These are phyloP conservation scores for Backusella sp. DNA, from an alignment of 192 early-diverging fungal species.

Conservation along the genomic window DNA sequence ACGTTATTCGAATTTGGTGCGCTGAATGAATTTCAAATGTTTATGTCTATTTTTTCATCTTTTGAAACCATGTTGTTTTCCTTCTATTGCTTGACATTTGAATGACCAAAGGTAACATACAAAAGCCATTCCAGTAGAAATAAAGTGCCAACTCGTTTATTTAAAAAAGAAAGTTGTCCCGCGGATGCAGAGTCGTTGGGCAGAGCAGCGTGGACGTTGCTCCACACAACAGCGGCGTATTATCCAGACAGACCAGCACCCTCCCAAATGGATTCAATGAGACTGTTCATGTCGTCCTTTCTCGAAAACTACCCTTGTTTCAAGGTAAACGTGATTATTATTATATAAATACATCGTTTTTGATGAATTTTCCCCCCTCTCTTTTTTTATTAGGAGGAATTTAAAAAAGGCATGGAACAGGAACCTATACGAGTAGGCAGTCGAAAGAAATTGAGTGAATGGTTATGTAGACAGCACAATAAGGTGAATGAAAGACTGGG, in stretches of 20 bases:
- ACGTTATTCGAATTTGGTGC: not conserved
- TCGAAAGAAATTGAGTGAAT: constrained; percentile 67
- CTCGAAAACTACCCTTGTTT: constrained; percentile 92
- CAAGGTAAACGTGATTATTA: constrained; percentile 39
- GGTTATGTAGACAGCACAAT: constrained; percentile 95
- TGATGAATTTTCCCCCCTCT: not conserved
- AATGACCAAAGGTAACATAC: not conserved
- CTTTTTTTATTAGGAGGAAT: constrained; percentile 45
- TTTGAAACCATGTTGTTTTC: too few species aligned
- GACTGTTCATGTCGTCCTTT: constrained; percentile 69
- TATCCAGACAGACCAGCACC: constrained; percentile 80
- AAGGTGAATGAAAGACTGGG: constrained; percentile 88
- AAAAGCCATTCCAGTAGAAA: not conserved
- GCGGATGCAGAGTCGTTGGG: constrained; percentile 83
- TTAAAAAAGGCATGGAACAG: constrained; percentile 69
- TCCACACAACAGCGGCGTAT: constrained; percentile 97
- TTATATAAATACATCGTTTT: not conserved
- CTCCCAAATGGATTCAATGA: constrained; percentile 76
- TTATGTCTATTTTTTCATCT: too few species aligned
- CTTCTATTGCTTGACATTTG: too few species aligned
- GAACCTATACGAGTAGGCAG: constrained; percentile 75
- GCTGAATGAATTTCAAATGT: too few species aligned
- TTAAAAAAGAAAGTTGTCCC: constrained; percentile 60
- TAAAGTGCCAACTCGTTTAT: not conserved
- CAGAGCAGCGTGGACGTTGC: constrained; percentile 92